phyloP scores from a whole-genome alignment of 345 rosid genomes.

The Gossypium stocksii region DNA sequence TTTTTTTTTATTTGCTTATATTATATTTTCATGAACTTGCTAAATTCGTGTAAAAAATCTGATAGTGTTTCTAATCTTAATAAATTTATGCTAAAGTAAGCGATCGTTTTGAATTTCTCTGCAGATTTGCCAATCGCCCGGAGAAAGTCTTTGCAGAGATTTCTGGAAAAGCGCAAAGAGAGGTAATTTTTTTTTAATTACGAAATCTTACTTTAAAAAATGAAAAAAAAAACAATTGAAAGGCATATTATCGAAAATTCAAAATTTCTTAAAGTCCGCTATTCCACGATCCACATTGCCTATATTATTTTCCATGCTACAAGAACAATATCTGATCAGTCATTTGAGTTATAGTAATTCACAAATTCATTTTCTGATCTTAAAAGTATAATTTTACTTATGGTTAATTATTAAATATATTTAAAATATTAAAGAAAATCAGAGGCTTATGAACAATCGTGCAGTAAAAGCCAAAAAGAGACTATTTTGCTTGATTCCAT shows the following conservation, averaged over 20 bases:
- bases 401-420: no score
- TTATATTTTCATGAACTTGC: background rate
- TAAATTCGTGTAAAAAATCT: background rate
- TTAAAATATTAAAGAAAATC: no score
- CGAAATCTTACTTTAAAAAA: background rate
- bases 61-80: no score
- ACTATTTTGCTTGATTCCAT: background rate
- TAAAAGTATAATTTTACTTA: no score
- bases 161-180: conserved; percentile 85
- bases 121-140: conserved; percentile 73
- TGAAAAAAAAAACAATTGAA: background rate
- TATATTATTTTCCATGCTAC: background rate
- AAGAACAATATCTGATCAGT: no score
- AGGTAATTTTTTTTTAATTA: conserved; percentile 40
- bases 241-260: background rate
- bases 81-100: background rate
- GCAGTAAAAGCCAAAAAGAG: background rate
- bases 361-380: no score
- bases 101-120: background rate
- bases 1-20: background rate
- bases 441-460: no score
- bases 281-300: background rate
- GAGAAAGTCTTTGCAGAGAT: conserved; percentile 72
- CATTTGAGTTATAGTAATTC: no score
- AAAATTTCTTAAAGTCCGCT: background rate